Conservation (phyloP, 2,329 filamentous ascomycete genomes). For the Aureobasidium subglaciale region DNA sequence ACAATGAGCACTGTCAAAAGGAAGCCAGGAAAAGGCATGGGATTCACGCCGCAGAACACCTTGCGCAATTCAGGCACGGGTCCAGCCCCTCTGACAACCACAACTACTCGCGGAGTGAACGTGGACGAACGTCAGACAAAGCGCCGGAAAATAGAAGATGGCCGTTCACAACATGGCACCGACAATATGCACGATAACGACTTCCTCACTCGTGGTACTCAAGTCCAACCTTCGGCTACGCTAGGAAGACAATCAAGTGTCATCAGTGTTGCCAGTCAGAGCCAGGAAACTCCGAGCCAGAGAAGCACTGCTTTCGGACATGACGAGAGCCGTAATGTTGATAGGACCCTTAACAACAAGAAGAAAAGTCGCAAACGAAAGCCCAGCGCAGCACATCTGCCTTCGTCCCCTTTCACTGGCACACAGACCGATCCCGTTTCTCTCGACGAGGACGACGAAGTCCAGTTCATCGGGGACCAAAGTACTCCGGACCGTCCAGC, state of each 20-base stretch:
- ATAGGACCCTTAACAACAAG: background rate
- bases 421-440: background rate
- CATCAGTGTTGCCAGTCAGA: slow-evolving; percentile 1
- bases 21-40: background rate
- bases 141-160: background rate
- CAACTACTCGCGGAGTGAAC: background rate
- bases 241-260: background rate
- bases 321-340: background rate
- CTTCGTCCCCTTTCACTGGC: background rate
- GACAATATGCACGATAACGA: background rate
- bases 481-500: background rate
- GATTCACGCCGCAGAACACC: background rate
- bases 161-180: background rate
- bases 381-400: background rate
- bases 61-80: background rate
- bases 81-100: background rate
- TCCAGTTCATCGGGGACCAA: background rate
- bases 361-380: slow-evolving; percentile 6
- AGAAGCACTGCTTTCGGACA: background rate
- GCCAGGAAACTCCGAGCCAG: background rate
- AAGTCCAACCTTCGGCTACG: background rate
- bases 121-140: background rate
- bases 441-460: background rate
- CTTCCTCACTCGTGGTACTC: background rate
- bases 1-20: background rate